A percentile compares a stretch with the other conserved stretches of the same genome.
Conservation (phyloP, 1,139 yeast genomes). For the Candida dubliniensis region DNA sequence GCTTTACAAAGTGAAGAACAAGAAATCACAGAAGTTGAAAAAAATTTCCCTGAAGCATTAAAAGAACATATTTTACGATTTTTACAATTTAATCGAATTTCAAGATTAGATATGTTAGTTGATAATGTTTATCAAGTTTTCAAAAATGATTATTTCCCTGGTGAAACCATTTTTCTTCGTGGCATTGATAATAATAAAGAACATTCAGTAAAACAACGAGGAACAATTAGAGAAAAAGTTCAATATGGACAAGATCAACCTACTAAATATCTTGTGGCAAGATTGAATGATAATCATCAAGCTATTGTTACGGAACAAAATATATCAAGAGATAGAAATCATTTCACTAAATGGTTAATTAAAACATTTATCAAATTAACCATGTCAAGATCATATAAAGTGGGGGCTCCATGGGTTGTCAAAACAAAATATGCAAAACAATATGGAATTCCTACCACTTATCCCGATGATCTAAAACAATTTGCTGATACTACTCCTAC, state of each 20-base stretch:
- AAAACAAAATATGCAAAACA: conserved; percentile 67
- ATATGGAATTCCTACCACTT: conserved; percentile 58
- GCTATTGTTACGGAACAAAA: conserved; percentile 72
- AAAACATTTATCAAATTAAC: conserved; percentile 87
- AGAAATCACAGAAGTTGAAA: conserved; percentile 72
- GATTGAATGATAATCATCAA: conserved; percentile 52
- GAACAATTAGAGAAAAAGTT: conserved; percentile 46
- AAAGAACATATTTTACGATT: conserved; percentile 87
- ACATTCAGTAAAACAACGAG: conserved; percentile 32
- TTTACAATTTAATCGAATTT: conserved; percentile 79
- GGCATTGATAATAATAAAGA: conserved; percentile 20
- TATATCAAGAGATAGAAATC: conserved; percentile 77
- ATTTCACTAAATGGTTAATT: conserved; percentile 86
- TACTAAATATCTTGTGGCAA: conserved; percentile 64
- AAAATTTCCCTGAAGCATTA: conserved; percentile 84
- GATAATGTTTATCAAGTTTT: conserved; percentile 78
- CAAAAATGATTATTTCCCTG: conserved; percentile 86
- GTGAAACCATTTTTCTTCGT: conserved; percentile 74
- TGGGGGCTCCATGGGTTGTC: conserved; percentile 98
- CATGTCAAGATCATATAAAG: conserved; percentile 74
- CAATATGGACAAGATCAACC: conserved; percentile 56
- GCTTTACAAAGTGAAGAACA: conserved; percentile 74
- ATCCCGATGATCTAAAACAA: conserved; percentile 53
- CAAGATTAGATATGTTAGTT: conserved; percentile 82
- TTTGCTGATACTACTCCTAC: conserved; percentile 41